Evolutionary conservation across 345 rosid species (phyloP).

Genomic region (Moricandia arvensis): DNA sequence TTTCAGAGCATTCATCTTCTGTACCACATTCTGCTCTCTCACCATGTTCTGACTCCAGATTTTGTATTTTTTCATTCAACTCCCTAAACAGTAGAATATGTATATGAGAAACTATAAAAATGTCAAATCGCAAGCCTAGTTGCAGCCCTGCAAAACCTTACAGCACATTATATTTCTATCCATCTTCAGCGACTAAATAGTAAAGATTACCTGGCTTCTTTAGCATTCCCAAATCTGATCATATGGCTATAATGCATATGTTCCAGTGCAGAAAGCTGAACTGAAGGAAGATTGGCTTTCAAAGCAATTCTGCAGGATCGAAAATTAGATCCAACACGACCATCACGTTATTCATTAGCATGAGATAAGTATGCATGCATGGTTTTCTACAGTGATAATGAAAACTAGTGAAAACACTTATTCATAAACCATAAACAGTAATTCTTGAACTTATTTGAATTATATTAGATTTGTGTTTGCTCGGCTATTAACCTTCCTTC

Average conservation of each 20-base stretch:
- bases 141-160: background rate
- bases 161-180: background rate
- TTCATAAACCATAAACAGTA: constrained; percentile 1
- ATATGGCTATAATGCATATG: constrained; percentile 93
- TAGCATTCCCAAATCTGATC: constrained; percentile 84
- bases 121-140: constrained; percentile 6
- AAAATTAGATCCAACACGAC: constrained; percentile 13
- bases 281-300: constrained; percentile 62
- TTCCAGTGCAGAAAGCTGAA: constrained; percentile 82
- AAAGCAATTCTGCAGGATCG: constrained; percentile 63
- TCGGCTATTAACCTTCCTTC: constrained; percentile 5
- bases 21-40: constrained; percentile 40
- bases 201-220: constrained; percentile 69
- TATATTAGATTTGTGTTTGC: constrained; percentile 4
- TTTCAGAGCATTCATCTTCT: constrained; percentile 74
- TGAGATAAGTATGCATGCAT: background rate
- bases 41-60: constrained; percentile 40
- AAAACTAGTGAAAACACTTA: background rate
- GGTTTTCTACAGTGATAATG: background rate
- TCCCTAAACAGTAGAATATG: constrained; percentile 47
- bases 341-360: constrained; percentile 6
- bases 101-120: constrained; percentile 24
- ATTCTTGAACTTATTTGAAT: background rate
- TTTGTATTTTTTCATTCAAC: constrained; percentile 64
- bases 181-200: background rate